phyloP scores from a whole-genome alignment of 129 eudicot genomes.

The Chrysanthemum makinoi region DNA sequence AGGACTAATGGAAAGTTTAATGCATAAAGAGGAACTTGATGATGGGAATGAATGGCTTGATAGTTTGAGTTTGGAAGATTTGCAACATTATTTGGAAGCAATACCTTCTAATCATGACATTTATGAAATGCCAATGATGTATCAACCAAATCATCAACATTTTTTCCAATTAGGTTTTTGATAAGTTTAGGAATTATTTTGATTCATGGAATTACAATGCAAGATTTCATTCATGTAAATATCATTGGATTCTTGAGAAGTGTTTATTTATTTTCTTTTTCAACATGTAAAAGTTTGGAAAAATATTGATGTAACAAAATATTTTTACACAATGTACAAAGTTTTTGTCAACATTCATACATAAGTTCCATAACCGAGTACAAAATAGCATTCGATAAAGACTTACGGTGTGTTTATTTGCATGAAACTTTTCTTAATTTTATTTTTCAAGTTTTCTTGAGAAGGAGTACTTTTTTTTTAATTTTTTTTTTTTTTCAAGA shows the following conservation, averaged over 20 bases:
- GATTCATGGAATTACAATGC: neutral
- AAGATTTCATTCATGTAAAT: conserved; percentile 14
- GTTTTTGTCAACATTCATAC: too few species aligned
- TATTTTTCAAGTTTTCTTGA: too few species aligned
- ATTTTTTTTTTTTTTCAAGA: too few species aligned
- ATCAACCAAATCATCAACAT: conserved; percentile 14
- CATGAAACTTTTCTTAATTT: too few species aligned
- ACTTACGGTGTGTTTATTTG: too few species aligned
- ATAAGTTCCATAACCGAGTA: too few species aligned
- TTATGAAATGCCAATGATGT: conserved; percentile 18
- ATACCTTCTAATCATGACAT: conserved; percentile 28
- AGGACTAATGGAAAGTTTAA: neutral
- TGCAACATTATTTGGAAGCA: conserved; percentile 25
- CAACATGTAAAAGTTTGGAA: too few species aligned
- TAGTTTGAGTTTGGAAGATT: conserved; percentile 31
- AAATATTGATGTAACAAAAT: too few species aligned
- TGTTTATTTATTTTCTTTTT: too few species aligned
- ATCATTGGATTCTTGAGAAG: neutral
- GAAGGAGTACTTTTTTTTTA: too few species aligned
- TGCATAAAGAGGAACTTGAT: conserved; percentile 5
- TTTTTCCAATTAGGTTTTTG: conserved; percentile 18
- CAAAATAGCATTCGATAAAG: too few species aligned
- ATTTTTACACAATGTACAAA: too few species aligned
- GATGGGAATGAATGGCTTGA: conserved; percentile 33
- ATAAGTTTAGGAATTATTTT: conserved; percentile 1